Evolutionary conservation across 352 stramenopile genomes (phyloP), one percentile per base, ranked within the genome.

Genomic region (Phytophthora rubi): DNA sequence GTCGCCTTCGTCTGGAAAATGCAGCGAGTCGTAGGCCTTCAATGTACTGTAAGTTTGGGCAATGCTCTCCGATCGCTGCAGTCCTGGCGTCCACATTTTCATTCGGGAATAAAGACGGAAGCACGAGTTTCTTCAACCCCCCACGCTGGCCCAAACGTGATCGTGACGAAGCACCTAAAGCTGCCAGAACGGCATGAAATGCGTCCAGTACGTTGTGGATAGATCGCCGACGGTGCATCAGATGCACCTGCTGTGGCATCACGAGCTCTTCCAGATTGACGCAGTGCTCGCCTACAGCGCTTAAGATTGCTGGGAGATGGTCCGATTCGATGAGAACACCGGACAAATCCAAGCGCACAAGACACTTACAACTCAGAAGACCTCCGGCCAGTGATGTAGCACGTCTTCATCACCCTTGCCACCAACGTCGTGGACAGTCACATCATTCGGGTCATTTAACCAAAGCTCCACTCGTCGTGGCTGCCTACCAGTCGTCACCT

Each of bases 101-200:
- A 26, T 70, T 75, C 9, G 73, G 64, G 62, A 71, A 80, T 18
- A 80, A 39, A 18, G 67, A 71, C 12, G 73, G 73, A n/a, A 80
- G 72, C 5, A 65, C 66, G 8, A 80, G 63, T 51, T 62, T 71
- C 33, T 47, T 65, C 48, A 79, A 62, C 8, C 72, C 63, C 42
- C 59, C 1, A 49, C 53, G 52, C 10, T 49, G 62, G 4, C 55
- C 26, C 16, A 26, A 3, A 7, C 33, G 30, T 26, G 45, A 42
- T 37, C 57, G 32, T 47, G 64, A 69, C 10, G 44, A 45, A 60
- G 16, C 4, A 21, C 42, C 18, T 15, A 66, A 53, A 7, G 47
- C 32, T 53, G n/a, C 39, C 45, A 73, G 33, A 2, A 18, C 48
- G 42, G 28, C 59, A 32, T 73, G 55, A 35, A 73, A 62, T 4